Percentiles rank a stretch among this genome's conserved stretches.
These are phyloP conservation scores for Grosmannia clavigera DNA, from an alignment of 2,329 filamentous ascomycete genomes.

Conservation along the genomic window DNA sequence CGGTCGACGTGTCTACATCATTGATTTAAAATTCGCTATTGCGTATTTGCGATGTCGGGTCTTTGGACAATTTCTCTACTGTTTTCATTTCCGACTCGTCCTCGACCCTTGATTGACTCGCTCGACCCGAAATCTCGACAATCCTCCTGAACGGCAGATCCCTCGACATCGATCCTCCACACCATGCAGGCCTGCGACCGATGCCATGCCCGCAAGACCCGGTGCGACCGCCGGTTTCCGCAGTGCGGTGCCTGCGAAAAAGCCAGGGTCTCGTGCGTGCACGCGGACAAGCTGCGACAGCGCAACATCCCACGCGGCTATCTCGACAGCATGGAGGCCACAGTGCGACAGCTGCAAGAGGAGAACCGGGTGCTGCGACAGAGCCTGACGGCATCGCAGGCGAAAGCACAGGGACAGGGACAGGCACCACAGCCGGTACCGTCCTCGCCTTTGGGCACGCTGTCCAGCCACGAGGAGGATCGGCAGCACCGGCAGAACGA, in stretches of 20 bases:
- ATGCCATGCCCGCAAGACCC: slow-evolving; percentile 10
- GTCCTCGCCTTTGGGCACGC: background rate
- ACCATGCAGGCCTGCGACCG: slow-evolving; percentile 11
- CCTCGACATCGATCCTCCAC: background rate
- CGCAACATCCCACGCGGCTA: slow-evolving; percentile 8
- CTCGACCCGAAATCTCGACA: background rate
- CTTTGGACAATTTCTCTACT: no score
- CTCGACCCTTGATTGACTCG: background rate
- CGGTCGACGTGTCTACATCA: background rate
- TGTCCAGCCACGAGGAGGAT: background rate
- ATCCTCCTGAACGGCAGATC: no score
- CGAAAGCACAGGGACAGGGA: background rate
- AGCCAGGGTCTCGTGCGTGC: slow-evolving; percentile 4
- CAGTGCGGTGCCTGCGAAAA: slow-evolving; percentile 10
- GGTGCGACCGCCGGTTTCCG: slow-evolving; percentile 9
- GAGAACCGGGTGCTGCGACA: slow-evolving; percentile 6
- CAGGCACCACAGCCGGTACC: background rate
- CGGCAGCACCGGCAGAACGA: no score
- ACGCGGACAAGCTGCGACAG: slow-evolving; percentile 8
- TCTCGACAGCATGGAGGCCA: slow-evolving; percentile 9
- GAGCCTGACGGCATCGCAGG: background rate
- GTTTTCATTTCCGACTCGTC: background rate
- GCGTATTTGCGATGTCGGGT: no score
- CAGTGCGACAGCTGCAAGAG: slow-evolving; percentile 5
- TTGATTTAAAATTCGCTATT: no score